Evolutionary conservation across 345 rosid genomes (phyloP).

Genomic region (Cardamine resedifolia): DNA sequence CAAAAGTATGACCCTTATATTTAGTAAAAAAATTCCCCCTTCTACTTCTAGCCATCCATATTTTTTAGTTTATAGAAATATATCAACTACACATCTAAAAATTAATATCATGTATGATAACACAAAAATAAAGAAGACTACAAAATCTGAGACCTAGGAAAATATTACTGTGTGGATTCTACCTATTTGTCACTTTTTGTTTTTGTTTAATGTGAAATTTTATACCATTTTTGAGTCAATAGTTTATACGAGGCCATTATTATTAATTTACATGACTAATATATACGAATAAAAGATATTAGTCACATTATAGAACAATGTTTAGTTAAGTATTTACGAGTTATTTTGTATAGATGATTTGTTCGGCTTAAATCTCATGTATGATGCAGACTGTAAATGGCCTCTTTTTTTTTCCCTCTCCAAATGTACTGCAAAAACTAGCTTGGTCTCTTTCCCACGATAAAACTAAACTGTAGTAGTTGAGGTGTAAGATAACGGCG

Average conservation of each 20-base stretch:
- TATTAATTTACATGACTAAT: neutral
- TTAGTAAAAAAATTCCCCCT: neutral
- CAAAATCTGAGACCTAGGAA: neutral
- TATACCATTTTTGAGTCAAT: neutral
- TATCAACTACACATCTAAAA: neutral
- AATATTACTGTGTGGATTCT: neutral
- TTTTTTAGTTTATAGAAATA: neutral
- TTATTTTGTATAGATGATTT: neutral
- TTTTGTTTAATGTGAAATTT: neutral
- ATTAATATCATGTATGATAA: neutral
- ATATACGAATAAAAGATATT: neutral
- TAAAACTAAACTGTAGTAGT: neutral
- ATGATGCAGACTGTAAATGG: neutral
- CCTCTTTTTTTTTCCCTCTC: no score
- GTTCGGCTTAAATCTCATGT: neutral
- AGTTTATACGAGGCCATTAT: neutral
- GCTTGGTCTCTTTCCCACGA: neutral
- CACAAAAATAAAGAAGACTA: neutral
- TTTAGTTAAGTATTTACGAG: neutral
- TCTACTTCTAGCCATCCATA: neutral
- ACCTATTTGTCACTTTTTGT: neutral
- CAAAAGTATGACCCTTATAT: neutral
- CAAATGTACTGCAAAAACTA: neutral
- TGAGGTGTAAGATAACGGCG: neutral
- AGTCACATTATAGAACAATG: neutral